Evolutionary conservation across 2,329 filamentous ascomycete species (phyloP).

Genomic region (Microcera coccophila): DNA sequence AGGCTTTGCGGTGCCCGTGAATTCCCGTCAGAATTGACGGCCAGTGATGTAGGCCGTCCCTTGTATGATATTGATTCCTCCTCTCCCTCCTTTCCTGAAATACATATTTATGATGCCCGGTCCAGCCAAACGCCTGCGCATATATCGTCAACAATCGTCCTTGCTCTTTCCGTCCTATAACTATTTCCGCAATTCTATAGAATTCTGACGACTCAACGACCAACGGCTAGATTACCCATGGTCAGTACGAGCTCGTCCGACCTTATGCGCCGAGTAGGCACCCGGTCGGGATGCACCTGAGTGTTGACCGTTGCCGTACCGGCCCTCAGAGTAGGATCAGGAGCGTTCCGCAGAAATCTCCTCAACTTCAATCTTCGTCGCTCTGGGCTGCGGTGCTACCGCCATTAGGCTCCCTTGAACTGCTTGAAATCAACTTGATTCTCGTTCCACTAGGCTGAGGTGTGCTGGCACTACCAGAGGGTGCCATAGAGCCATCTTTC

Average conservation of each 20-base stretch:
- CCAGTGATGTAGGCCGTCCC: slow-evolving; percentile 11
- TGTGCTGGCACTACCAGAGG: slow-evolving; percentile 59
- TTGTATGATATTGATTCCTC: slow-evolving; percentile 27
- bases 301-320: no score
- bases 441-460: slow-evolving; percentile 60
- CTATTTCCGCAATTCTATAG: background rate
- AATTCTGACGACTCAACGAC: no score
- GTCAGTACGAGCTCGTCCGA: no score
- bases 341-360: background rate
- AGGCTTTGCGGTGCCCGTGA: slow-evolving; percentile 15
- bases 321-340: no score
- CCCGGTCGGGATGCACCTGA: no score
- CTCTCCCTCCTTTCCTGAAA: slow-evolving; percentile 20
- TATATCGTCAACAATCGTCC: slow-evolving; percentile 29
- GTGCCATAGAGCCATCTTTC: slow-evolving; percentile 39
- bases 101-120: slow-evolving; percentile 25
- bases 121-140: slow-evolving; percentile 29
- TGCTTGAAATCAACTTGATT: slow-evolving; percentile 63
- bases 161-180: slow-evolving; percentile 9
- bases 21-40: slow-evolving; percentile 7
- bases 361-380: slow-evolving; percentile 51
- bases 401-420: slow-evolving; percentile 37
- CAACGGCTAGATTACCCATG: no score
- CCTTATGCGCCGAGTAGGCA: no score
- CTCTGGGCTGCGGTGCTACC: slow-evolving; percentile 43